Evolutionary conservation across 2,329 filamentous ascomycete genomes (phyloP).

Genomic region (Neofusicoccum sp.): DNA sequence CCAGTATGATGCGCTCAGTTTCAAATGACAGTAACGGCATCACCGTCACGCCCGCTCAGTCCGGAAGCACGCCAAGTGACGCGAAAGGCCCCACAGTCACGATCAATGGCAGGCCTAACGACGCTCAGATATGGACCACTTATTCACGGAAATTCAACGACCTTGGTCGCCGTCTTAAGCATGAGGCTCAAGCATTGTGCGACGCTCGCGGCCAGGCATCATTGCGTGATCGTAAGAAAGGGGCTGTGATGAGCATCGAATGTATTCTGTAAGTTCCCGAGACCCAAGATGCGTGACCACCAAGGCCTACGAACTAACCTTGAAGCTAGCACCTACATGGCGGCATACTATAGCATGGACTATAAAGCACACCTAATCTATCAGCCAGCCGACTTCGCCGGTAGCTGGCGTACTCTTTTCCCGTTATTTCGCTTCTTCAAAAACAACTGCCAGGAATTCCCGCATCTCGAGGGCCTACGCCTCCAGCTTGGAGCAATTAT

Average conservation of each 20-base stretch:
- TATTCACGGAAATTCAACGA: constrained; percentile 41
- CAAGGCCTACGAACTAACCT: too few species aligned
- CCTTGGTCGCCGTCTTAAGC: constrained; percentile 47
- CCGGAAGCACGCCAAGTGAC: constrained; percentile 29
- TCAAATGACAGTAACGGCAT: constrained; percentile 36
- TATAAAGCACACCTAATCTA: constrained; percentile 29
- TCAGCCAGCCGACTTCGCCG: constrained; percentile 33
- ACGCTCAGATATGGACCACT: constrained; percentile 37
- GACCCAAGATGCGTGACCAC: too few species aligned
- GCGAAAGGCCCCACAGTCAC: constrained; percentile 27
- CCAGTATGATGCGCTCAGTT: constrained; percentile 35
- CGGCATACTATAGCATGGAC: constrained; percentile 36
- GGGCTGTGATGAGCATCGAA: constrained; percentile 45
- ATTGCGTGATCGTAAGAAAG: constrained; percentile 36
- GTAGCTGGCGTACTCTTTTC: constrained; percentile 38
- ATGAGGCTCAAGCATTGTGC: constrained; percentile 34
- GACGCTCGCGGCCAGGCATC: constrained; percentile 22
- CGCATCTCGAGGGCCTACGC: constrained; percentile 41
- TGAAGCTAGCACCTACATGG: constrained; percentile 37
- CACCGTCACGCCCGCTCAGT: constrained; percentile 32
- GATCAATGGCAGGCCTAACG: constrained; percentile 30
- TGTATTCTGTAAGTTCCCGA: constrained; percentile 39
- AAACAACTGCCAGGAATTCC: constrained; percentile 28
- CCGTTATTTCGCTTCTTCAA: constrained; percentile 35
- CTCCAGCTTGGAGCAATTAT: constrained; percentile 42